Percentiles rank a stretch among this genome's conserved stretches.
Conservation (phyloP, 2,329 filamentous ascomycete species). For the Chaetomium globosum region DNA sequence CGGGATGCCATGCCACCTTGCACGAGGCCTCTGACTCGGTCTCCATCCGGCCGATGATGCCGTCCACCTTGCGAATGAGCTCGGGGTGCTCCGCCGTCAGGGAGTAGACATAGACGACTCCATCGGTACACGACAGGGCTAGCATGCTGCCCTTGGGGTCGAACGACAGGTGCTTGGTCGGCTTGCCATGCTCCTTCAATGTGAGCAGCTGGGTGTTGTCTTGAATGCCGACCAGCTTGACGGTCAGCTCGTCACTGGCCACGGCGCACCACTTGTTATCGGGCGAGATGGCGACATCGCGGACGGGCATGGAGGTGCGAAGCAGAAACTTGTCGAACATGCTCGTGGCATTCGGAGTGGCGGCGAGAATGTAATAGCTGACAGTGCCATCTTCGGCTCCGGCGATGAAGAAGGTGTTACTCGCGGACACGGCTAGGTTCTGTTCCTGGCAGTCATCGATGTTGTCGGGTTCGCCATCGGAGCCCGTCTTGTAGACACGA, state of each 20-base stretch:
- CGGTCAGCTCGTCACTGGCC: conserved; percentile 91
- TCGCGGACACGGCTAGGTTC: conserved; percentile 76
- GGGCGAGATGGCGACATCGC: conserved; percentile 80
- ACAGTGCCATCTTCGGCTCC: conserved; percentile 96
- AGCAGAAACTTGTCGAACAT: conserved; percentile 79
- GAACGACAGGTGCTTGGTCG: conserved; percentile 90
- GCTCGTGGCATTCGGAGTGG: conserved; percentile 49
- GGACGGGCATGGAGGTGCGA: conserved; percentile 80
- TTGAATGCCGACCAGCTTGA: conserved; percentile 82
- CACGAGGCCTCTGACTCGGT: conserved; percentile 75
- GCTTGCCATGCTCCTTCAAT: conserved; percentile 78
- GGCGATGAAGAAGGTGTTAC: conserved; percentile 80
- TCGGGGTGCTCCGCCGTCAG: conserved; percentile 76
- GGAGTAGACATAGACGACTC: conserved; percentile 87
- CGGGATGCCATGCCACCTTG: conserved; percentile 85
- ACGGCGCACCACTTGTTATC: conserved; percentile 89
- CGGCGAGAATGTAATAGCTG: conserved; percentile 80
- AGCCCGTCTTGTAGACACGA: conserved; percentile 87
- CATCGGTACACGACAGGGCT: conserved; percentile 84
- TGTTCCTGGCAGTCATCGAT: conserved; percentile 90
- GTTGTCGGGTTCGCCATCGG: conserved; percentile 87
- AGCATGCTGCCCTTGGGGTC: conserved; percentile 76
- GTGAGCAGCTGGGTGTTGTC: conserved; percentile 77
- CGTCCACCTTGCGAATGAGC: conserved; percentile 80
- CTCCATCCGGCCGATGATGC: conserved; percentile 78